Conservation (phyloP, 2,329 filamentous ascomycete genomes). For the Mycogone perniciosa region DNA sequence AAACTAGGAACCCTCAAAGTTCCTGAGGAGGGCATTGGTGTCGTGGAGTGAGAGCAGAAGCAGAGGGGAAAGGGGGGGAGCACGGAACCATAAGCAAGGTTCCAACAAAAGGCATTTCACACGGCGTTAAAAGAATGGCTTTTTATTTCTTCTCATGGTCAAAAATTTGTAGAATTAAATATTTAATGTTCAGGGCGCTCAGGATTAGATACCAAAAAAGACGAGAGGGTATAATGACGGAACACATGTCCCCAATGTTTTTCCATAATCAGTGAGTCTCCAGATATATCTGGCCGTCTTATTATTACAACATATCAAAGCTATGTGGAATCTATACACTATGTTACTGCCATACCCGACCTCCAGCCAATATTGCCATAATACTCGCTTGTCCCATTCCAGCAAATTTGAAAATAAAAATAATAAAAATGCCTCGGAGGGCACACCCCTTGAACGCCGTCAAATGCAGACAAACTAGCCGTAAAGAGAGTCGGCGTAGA, state of each 20-base stretch:
- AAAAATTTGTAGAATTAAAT: not conserved
- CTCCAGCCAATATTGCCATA: too few relatives aligned
- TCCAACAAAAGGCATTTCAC: not conserved
- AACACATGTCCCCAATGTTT: conserved; percentile 5
- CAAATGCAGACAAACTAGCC: not conserved
- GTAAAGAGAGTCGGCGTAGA: not conserved
- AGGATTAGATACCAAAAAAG: conserved; percentile 20
- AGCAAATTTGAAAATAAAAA: not conserved
- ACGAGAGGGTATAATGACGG: conserved; percentile 12
- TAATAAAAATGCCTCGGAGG: not conserved
- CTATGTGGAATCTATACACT: not conserved
- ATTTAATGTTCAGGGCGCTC: conserved; percentile 17
- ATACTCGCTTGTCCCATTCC: not conserved
- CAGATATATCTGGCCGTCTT: not conserved
- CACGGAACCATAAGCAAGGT: not conserved
- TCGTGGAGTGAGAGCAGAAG: not conserved
- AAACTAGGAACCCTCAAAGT: conserved; percentile 48
- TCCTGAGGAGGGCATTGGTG: conserved; percentile 43
- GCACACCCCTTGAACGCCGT: not conserved
- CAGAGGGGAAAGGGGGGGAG: not conserved
- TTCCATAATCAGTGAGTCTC: not conserved
- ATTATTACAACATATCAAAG: not conserved
- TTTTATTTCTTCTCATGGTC: not conserved
- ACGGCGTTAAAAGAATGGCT: conserved; percentile 2
- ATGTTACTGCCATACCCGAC: not conserved